Conservation (phyloP, 208 protist genomes). For the Wallacemonas rigidus region DNA sequence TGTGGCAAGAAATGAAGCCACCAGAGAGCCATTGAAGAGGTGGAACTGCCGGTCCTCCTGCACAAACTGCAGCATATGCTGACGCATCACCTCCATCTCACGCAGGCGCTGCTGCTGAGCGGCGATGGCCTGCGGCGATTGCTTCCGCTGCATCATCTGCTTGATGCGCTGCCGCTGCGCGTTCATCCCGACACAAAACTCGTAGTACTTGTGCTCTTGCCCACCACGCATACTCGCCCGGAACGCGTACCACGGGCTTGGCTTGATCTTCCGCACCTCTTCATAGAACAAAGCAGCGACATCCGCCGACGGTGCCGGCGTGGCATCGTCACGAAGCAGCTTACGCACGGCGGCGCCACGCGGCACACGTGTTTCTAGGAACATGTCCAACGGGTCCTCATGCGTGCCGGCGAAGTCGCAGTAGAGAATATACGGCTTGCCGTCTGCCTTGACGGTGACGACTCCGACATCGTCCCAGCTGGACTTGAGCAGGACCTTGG, state of each 20-base stretch:
- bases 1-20: slow-evolving; percentile 77
- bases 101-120: slow-evolving; percentile 55
- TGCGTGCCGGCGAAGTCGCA: slow-evolving; percentile 70
- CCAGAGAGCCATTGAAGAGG: slow-evolving; percentile 85
- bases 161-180: slow-evolving; percentile 61
- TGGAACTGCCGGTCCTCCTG: slow-evolving; percentile 36
- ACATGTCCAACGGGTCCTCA: slow-evolving; percentile 61
- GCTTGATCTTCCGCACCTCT: slow-evolving; percentile 62
- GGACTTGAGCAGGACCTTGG: slow-evolving; percentile 85
- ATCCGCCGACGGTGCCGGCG: slow-evolving; percentile 28
- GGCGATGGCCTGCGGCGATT: slow-evolving; percentile 56
- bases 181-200: slow-evolving; percentile 71
- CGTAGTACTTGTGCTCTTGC: slow-evolving; percentile 78
- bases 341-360: slow-evolving; percentile 73
- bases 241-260: slow-evolving; percentile 87
- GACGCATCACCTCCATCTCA: slow-evolving; percentile 76
- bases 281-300: slow-evolving; percentile 52
- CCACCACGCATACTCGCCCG: slow-evolving; percentile 61
- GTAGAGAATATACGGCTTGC: slow-evolving; percentile 66
- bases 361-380: slow-evolving; percentile 55
- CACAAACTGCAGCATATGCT: slow-evolving; percentile 57
- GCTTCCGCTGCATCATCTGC: slow-evolving; percentile 43
- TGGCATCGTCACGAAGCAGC: slow-evolving; percentile 40
- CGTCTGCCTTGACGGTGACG: slow-evolving; percentile 46
- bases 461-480: slow-evolving; percentile 89